Evolutionary conservation across 371 early-diverging fungal genomes (phyloP), one percentile per base, ranked within the genome.

Genomic region (Haplosporangium sp.): DNA sequence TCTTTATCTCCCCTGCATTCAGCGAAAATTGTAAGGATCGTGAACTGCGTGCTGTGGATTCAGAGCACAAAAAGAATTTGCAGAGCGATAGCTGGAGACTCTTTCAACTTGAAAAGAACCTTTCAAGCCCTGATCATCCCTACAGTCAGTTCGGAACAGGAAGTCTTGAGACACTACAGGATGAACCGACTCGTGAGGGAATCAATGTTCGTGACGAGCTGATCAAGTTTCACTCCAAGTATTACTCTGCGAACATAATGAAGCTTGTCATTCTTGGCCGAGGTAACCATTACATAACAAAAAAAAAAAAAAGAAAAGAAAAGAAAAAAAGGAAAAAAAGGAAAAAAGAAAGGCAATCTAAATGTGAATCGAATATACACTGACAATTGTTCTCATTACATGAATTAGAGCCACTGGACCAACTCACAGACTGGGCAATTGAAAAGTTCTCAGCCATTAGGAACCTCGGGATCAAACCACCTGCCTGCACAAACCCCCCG

Each of bases 191-290:
- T 19, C 59, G 66, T 2, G 85, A 88, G 45, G 96, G 95, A 2
- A 81, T 95, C 47, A 92, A 98, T 79, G 90, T 96, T 53, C 90
- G 97, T n/a, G 88, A 91, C 38, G 91, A 92, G 67, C 84, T 97
- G 35, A 82, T 98, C 52, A 91, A 96, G 61, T 97, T 97, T 74
- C 94, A 98, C 77, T 88, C 90, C 17, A 84, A 86, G 58, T 95
- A 95, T 83, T 98, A 98, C 79, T 96, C 96, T 38, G 93, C 98
- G 19, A 96, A 98, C 76, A 92, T 96, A 44, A 98, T 98, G 98
- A 94, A 93, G 75, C 87, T 97, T n/a, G 95, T 93, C 55, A 88
- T 98, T 27, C 83, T 95, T 27, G 99, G 99, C 10, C 88, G 92
- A 85, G 94, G 94, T 92, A 86, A 63, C 62, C 1, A 1, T 35